A percentile compares a stretch with the other conserved stretches of the same genome.
phyloP scores from a whole-genome alignment of 495 filamentous ascomycete species.

The Penicillium longicatenatum region DNA sequence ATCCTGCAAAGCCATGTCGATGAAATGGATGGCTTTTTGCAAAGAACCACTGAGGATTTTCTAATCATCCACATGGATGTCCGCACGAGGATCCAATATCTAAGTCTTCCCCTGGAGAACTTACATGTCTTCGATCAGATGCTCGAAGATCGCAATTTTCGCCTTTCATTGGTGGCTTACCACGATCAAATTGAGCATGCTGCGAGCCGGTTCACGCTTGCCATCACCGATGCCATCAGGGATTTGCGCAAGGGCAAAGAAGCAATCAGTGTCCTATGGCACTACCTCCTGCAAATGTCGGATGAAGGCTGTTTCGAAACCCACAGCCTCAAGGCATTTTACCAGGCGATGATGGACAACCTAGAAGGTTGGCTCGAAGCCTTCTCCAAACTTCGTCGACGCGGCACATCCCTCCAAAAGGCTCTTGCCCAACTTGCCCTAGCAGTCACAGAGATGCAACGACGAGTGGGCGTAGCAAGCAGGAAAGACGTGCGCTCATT shows the following conservation, averaged over 20 bases:
- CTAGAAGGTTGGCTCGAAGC: constrained; percentile 80
- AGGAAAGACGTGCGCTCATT: constrained; percentile 50
- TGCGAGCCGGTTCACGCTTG: constrained; percentile 69
- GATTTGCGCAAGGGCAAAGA: constrained; percentile 79
- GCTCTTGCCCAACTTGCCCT: constrained; percentile 63
- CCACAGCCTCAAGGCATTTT: constrained; percentile 60
- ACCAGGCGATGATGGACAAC: constrained; percentile 79
- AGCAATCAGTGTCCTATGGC: constrained; percentile 73
- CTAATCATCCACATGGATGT: constrained; percentile 77
- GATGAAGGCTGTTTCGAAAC: constrained; percentile 53
- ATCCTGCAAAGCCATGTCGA: constrained; percentile 93
- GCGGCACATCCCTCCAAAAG: constrained; percentile 59
- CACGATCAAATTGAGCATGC: constrained; percentile 93
- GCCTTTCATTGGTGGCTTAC: constrained; percentile 76
- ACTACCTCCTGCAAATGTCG: constrained; percentile 67
- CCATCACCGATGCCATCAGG: constrained; percentile 72
- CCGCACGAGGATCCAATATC: constrained; percentile 68
- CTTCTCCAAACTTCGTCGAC: constrained; percentile 68
- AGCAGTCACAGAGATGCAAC: constrained; percentile 77
- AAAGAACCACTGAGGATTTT: constrained; percentile 83
- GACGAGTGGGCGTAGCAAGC: constrained; percentile 71
- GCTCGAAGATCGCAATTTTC: constrained; percentile 81
- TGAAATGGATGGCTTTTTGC: constrained; percentile 88
- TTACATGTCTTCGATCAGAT: constrained; percentile 84
- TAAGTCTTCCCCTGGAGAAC: constrained; percentile 84